Base-by-base conservation (phyloP, 108 stramenopile genomes). In the Parmales sp. region DNA sequence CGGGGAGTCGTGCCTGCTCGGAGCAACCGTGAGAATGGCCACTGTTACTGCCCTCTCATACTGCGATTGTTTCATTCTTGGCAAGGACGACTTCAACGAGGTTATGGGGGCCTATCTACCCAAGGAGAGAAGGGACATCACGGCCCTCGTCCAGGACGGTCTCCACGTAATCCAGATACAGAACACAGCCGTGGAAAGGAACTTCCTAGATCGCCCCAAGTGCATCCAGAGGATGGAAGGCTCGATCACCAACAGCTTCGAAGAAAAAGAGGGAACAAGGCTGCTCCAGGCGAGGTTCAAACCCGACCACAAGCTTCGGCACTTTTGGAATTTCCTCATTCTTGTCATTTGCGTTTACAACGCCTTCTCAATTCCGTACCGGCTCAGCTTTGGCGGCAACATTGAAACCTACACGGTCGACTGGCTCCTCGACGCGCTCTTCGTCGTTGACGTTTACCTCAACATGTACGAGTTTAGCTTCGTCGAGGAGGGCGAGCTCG, bases 1-100 rank as follows among this genome's bases (percentile, higher is more conserved):
- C 69, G 82, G 82, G 34, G 82, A 83, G 63, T 64, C 77, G 11
- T 72, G 76, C 8, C 67, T 83, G 9, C 66, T 82, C 0, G 66
- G 64, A 6, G 66, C 78, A n/a, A 63, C 64, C 49, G 39, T 54
- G 18, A 68, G 72, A 39, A 69, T 63, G 31, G 77, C 72, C 31
- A 80, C 79, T 13, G 77, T 79, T 7, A 65, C 39, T 16, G 77
- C 82, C 22, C 20, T 68, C 5, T 72, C 64, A 0, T 83, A 80
- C 75, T 78, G 76, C 22, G 82, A 83, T 37, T 72, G 73, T 63
- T 83, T 80, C 45, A 67, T 51, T 5, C 50, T 83, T 18, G 51
- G 51, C 34, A 75, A 73, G 51, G 77, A 80, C 0, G 71, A 78
- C 64, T 80, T 80, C 63, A 51, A 72, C 28, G 75, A 78, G 7